phyloP scores from a whole-genome alignment of 2,329 filamentous ascomycete genomes.

The Scedosporium dehoogii region DNA sequence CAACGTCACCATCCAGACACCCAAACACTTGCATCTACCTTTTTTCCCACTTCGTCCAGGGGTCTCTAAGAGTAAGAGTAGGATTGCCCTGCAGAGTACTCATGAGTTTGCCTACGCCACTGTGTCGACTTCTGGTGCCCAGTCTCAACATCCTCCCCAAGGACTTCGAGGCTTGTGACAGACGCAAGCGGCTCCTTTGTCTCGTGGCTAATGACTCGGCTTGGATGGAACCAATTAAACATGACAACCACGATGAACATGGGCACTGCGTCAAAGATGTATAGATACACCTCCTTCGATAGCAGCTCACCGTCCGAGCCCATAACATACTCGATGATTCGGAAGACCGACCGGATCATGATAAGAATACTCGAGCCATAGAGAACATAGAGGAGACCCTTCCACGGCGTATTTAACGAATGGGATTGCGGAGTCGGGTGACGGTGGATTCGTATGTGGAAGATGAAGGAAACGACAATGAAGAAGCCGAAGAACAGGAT shows the following conservation, averaged over 20 bases:
- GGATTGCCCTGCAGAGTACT: background rate
- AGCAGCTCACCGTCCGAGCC: slow-evolving; percentile 24
- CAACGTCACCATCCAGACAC: too few species aligned
- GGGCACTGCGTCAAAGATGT: slow-evolving; percentile 27
- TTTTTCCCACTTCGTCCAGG: background rate
- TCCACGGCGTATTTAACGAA: slow-evolving; percentile 18
- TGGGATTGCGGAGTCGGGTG: slow-evolving; percentile 13
- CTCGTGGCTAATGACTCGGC: background rate
- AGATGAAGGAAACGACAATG: slow-evolving; percentile 33
- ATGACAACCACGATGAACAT: slow-evolving; percentile 20
- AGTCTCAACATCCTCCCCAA: background rate
- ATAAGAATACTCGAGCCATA: slow-evolving; percentile 24
- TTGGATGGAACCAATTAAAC: slow-evolving; percentile 9
- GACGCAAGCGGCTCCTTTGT: background rate
- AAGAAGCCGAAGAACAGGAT: slow-evolving; percentile 46
- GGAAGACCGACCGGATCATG: slow-evolving; percentile 29
- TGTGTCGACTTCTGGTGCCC: background rate
- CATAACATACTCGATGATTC: slow-evolving; percentile 30
- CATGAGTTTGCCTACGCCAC: background rate
- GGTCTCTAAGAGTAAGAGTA: background rate
- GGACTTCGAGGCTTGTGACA: background rate
- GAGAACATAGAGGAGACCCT: slow-evolving; percentile 17
- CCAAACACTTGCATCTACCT: background rate
- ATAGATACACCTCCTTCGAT: slow-evolving; percentile 24
- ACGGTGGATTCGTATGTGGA: slow-evolving; percentile 26